Evolutionary conservation across 2,329 filamentous ascomycete genomes (phyloP).

Genomic region (Pseudogymnoascus sp.): DNA sequence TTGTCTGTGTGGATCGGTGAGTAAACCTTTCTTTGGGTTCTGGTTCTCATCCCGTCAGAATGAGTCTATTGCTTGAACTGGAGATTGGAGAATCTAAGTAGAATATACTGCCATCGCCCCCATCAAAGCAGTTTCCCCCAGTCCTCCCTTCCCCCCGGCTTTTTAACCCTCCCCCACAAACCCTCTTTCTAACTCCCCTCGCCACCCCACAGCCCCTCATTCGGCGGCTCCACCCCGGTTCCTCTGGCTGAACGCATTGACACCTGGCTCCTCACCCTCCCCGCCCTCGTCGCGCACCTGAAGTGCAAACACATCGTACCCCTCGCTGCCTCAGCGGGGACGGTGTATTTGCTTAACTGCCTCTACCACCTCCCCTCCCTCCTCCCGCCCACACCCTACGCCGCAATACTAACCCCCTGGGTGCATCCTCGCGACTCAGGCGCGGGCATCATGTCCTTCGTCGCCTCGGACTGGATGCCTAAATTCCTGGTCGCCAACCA

Average conservation of each 20-base stretch:
- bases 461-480: not conserved
- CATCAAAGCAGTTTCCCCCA: too few relatives aligned
- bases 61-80: too few relatives aligned
- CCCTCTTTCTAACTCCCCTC: not conserved
- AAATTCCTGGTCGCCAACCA: slow-evolving; percentile 13
- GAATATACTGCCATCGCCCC: too few relatives aligned
- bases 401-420: slow-evolving; percentile 24
- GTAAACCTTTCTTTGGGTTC: not conserved
- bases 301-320: slow-evolving; percentile 33
- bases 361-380: slow-evolving; percentile 29
- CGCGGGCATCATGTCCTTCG: not conserved
- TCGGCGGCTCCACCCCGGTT: slow-evolving; percentile 37
- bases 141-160: too few relatives aligned
- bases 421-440: not conserved
- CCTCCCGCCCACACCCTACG: slow-evolving; percentile 24
- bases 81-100: too few relatives aligned
- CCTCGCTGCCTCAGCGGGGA: slow-evolving; percentile 35
- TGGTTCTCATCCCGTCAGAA: too few relatives aligned
- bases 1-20: slow-evolving; percentile 35
- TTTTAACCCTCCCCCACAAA: too few relatives aligned
- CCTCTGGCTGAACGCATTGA: slow-evolving; percentile 30
- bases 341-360: slow-evolving; percentile 38
- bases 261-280: slow-evolving; percentile 36
- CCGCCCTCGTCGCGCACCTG: slow-evolving; percentile 32
- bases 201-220: slow-evolving; percentile 32